Percentiles rank a stretch among this genome's conserved stretches.
phyloP scores from a whole-genome alignment of 768 basidiomycete species.

The Serendipita indica region DNA sequence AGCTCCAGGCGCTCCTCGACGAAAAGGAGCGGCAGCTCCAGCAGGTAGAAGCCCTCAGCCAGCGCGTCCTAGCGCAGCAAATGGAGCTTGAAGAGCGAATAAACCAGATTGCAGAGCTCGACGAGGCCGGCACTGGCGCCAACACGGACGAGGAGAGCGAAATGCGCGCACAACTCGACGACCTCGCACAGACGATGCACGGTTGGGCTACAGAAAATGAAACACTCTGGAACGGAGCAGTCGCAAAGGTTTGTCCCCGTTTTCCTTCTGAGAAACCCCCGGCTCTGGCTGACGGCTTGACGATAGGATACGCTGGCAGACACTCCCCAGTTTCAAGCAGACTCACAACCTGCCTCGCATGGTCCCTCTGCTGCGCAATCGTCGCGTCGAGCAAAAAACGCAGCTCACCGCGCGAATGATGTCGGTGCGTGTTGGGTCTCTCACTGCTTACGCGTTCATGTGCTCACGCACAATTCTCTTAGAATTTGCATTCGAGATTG shows the following conservation, averaged over 20 bases:
- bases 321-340: neutral
- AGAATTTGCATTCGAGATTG: conserved; percentile 98
- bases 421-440: conserved; percentile 42
- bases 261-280: neutral
- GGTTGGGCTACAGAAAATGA: conserved; percentile 71
- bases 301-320: neutral
- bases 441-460: conserved; percentile 14
- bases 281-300: neutral
- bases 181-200: conserved; percentile 59
- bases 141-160: conserved; percentile 51
- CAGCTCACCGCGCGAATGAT: conserved; percentile 77
- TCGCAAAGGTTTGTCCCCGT: conserved; percentile 38
- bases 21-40: conserved; percentile 85
- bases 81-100: conserved; percentile 86
- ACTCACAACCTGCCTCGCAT: conserved; percentile 28
- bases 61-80: conserved; percentile 85
- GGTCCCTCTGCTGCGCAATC: conserved; percentile 74
- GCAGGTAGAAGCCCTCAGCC: conserved; percentile 82
- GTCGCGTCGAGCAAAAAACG: conserved; percentile 73
- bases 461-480: conserved; percentile 20
- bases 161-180: conserved; percentile 57
- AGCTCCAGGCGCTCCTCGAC: conserved; percentile 52
- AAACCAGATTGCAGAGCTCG: conserved; percentile 42
- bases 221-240: conserved; percentile 55
- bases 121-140: conserved; percentile 50